A percentile compares a stretch with the other conserved stretches of the same genome.
Conservation (phyloP, 1,284 basidiomycete species). For the Rhodotorula sp. region DNA sequence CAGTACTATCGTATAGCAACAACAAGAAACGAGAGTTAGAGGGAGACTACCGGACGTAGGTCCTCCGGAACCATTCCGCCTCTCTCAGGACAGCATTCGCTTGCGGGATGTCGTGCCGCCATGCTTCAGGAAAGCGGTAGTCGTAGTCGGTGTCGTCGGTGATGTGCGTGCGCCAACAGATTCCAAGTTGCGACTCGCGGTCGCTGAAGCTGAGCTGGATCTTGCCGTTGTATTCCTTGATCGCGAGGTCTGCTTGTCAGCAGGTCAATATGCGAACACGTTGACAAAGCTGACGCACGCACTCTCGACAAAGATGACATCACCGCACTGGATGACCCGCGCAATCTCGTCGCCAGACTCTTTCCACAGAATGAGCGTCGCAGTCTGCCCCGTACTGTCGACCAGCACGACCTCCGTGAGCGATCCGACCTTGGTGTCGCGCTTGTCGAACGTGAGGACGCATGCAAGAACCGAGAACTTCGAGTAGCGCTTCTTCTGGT, state of each 20-base stretch:
- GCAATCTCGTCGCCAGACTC: neutral
- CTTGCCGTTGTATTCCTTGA: neutral
- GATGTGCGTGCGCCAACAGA: conserved; percentile 11
- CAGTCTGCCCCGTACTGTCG: conserved; percentile 12
- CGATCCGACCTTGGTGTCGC: neutral
- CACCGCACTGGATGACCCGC: conserved; percentile 2
- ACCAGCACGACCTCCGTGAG: conserved; percentile 8
- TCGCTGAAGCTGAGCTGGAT: conserved; percentile 15
- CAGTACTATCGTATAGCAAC: neutral
- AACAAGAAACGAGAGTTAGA: neutral
- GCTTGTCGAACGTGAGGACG: neutral
- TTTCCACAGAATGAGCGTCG: conserved; percentile 14
- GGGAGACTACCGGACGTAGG: neutral
- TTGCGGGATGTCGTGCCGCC: neutral
- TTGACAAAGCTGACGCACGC: neutral
- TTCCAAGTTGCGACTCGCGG: conserved; percentile 3
- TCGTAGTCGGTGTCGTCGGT: neutral
- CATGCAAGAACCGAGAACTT: conserved; percentile 10
- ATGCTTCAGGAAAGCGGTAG: conserved; percentile 11
- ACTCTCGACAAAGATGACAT: conserved; percentile 26
- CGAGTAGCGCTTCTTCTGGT: neutral
- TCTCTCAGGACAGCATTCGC: conserved; percentile 5
- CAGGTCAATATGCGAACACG: neutral
- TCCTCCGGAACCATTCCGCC: conserved; percentile 14
- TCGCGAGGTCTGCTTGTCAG: neutral